Percentiles rank a stretch among this genome's conserved stretches.
phyloP scores from a whole-genome alignment of 768 basidiomycete genomes.

The Tulasnella sp. region DNA sequence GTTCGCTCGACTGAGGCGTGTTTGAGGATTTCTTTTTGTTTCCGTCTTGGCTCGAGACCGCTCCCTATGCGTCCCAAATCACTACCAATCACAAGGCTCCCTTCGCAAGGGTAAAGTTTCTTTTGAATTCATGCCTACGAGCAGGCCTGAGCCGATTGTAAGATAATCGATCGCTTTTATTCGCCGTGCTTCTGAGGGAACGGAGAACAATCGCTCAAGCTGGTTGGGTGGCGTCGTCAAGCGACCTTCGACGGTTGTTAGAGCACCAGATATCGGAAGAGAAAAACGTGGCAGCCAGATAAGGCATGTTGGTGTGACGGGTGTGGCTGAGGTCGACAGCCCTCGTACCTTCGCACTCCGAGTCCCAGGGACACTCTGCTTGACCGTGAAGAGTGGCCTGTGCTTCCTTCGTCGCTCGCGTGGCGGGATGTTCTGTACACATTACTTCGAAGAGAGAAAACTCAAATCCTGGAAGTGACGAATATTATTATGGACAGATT shows the following conservation, averaged over 20 bases:
- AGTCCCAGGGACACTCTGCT: neutral
- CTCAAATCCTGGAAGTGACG: neutral
- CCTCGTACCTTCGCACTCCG: neutral
- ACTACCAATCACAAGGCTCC: neutral
- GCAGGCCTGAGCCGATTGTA: neutral
- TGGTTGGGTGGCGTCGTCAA: neutral
- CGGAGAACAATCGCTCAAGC: slow-evolving; percentile 3
- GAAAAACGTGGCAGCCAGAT: neutral
- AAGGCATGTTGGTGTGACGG: slow-evolving; percentile 1
- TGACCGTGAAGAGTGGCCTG: neutral
- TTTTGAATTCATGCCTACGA: neutral
- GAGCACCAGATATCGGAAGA: too few relatives aligned
- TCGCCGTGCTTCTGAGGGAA: slow-evolving; percentile 10
- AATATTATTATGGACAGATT: neutral
- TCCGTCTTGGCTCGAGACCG: neutral
- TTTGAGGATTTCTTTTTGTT: neutral
- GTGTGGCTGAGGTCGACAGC: neutral
- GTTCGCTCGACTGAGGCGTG: slow-evolving; percentile 4
- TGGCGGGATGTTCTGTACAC: neutral
- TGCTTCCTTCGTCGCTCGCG: neutral
- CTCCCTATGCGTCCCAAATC: neutral
- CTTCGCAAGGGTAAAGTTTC: neutral
- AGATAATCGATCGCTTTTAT: slow-evolving; percentile 6
- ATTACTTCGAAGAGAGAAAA: neutral
- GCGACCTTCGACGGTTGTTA: neutral